Evolutionary conservation across 192 early-diverging fungal genomes (phyloP), one percentile per base, ranked within the genome.

Genomic region (Thamnidium elegans): DNA sequence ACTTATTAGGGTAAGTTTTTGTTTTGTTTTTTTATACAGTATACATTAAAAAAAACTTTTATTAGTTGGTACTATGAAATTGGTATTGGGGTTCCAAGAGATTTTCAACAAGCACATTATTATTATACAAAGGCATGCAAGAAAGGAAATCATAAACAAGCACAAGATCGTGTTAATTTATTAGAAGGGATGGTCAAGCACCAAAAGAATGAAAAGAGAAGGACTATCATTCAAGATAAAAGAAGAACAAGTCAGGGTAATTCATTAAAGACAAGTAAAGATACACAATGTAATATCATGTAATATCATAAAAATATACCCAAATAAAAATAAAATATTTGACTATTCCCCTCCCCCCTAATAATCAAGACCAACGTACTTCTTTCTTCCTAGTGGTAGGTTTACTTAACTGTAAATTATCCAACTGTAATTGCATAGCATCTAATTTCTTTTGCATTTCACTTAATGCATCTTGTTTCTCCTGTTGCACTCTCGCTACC

Each of bases 1-100:
- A 86, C 65, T 91, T 92, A 11, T 82, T 98, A 79, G 95, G 94
- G 42, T 96, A 95, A 58, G 26, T 4, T 32, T 32, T 26, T n/a
- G n/a, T n/a, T n/a, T n/a, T n/a, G n/a, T 17, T 20, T 46, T 0
- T 43, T 10, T 51, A 32, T 65, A 0, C 42, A 2, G 47, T 50
- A 21, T 47, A 15, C 13, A 47, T 19, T 51, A n/a, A 17, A 23
- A 55, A 10, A 20, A 36, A 26, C n/a, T n/a, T n/a, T n/a, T n/a
- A n/a, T n/a, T 19, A 74, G 73, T 7, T 71, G 59, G 43, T 76
- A 71, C 44, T 76, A 71, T 65, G 74, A 76, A 43, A 59, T 71
- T 45, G 74, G 74, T 5, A 60, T 71, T 30, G 74, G 74, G 2
- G 56, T 65, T 4, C 50, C 50, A 13, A 26, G 68, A 30, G 69